phyloP scores from a whole-genome alignment of 1,139 yeast species.

The Ogataea hybrid region DNA sequence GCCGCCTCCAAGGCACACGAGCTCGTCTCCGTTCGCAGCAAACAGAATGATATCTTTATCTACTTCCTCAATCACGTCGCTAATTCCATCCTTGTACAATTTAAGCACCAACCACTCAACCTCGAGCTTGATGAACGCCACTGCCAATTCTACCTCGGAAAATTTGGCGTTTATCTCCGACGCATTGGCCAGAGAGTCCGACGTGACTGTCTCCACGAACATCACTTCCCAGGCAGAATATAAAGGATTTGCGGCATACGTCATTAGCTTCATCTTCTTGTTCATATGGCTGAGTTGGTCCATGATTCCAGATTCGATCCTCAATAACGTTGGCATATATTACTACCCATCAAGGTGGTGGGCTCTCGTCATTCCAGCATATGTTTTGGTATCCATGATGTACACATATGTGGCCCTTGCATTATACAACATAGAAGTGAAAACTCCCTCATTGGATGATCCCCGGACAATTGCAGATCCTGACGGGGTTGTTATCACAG shows the following conservation, averaged over 20 bases:
- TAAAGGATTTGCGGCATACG: slow-evolving; percentile 76
- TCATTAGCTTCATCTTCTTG: slow-evolving; percentile 52
- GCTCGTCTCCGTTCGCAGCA: slow-evolving; percentile 16
- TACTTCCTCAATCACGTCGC: slow-evolving; percentile 29
- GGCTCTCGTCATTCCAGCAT: slow-evolving; percentile 76
- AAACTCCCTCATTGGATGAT: slow-evolving; percentile 59
- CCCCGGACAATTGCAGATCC: slow-evolving; percentile 67
- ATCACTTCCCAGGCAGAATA: slow-evolving; percentile 73
- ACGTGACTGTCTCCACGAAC: slow-evolving; percentile 68
- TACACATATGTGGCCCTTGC: slow-evolving; percentile 70
- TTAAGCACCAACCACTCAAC: slow-evolving; percentile 25
- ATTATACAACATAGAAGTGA: slow-evolving; percentile 69
- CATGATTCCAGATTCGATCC: slow-evolving; percentile 53
- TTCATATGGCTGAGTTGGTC: slow-evolving; percentile 68
- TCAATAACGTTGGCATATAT: slow-evolving; percentile 51
- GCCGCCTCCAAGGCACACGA: slow-evolving; percentile 1
- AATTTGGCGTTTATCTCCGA: slow-evolving; percentile 35
- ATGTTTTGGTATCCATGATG: slow-evolving; percentile 64
- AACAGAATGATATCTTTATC: slow-evolving; percentile 29
- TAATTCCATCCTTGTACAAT: slow-evolving; percentile 29
- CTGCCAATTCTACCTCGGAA: slow-evolving; percentile 13
- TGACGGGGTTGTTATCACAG: slow-evolving; percentile 51
- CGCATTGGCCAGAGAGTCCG: slow-evolving; percentile 69
- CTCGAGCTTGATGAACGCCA: slow-evolving; percentile 17
- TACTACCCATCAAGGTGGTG: slow-evolving; percentile 88